Evolutionary conservation across 192 early-diverging fungal species (phyloP).

Genomic region (Backusella macrospora): DNA sequence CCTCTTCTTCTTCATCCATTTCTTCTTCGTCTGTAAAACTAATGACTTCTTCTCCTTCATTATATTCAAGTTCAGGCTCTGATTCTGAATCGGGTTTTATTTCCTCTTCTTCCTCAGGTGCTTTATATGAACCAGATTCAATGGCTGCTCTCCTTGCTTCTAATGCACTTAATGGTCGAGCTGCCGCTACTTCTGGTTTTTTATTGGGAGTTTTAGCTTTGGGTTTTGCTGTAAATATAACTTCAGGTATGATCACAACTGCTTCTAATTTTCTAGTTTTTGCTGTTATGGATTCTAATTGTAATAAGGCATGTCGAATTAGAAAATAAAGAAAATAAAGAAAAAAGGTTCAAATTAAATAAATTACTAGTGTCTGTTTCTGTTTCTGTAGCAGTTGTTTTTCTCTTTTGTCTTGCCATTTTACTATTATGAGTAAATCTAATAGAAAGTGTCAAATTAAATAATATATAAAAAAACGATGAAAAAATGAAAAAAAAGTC

Average conservation of each 20-base stretch:
- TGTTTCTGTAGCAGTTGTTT: neutral
- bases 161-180: constrained; percentile 25
- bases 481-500: neutral
- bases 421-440: neutral
- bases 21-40: constrained; percentile 8
- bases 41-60: constrained; percentile 7
- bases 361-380: neutral
- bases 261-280: neutral
- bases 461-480: neutral
- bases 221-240: neutral
- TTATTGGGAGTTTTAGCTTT: neutral
- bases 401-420: constrained; percentile 14
- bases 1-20: neutral
- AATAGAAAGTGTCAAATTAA: neutral
- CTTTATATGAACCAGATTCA: constrained; percentile 1
- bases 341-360: neutral
- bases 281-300: neutral
- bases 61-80: constrained; percentile 27
- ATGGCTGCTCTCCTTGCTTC: constrained; percentile 28
- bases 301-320: too few relatives aligned
- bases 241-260: neutral
- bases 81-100: constrained; percentile 15
- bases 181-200: neutral
- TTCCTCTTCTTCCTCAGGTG: neutral
- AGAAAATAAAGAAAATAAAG: too few relatives aligned